Conservation (phyloP, 2,329 filamentous ascomycete genomes). For the Fusarium decemcellulare region DNA sequence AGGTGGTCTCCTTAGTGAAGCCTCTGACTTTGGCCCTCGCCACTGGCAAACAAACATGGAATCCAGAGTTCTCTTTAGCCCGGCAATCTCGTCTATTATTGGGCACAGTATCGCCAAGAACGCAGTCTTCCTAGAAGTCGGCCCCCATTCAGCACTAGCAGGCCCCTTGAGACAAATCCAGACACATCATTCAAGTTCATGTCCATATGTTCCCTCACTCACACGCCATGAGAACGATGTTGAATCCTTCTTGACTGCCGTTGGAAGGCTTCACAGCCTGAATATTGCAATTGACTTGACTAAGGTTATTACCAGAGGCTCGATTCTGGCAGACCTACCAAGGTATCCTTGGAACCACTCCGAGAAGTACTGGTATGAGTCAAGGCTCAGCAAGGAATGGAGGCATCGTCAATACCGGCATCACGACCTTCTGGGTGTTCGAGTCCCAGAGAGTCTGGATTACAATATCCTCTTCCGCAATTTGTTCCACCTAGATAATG, state of each 20-base stretch:
- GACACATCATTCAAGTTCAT: neutral
- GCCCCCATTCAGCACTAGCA: slow-evolving; percentile 45
- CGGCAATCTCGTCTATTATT: slow-evolving; percentile 25
- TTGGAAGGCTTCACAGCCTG: slow-evolving; percentile 35
- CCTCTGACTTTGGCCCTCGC: slow-evolving; percentile 10
- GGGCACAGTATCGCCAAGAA: neutral
- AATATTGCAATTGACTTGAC: slow-evolving; percentile 36
- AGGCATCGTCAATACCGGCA: slow-evolving; percentile 50
- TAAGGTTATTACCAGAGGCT: slow-evolving; percentile 4
- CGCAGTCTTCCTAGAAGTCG: slow-evolving; percentile 44
- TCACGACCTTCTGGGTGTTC: slow-evolving; percentile 54
- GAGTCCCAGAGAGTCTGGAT: slow-evolving; percentile 26
- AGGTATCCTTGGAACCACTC: slow-evolving; percentile 57
- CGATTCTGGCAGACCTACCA: slow-evolving; percentile 49
- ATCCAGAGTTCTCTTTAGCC: slow-evolving; percentile 46
- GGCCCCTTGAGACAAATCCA: slow-evolving; percentile 46
- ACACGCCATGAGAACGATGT: slow-evolving; percentile 26
- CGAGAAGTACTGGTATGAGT: slow-evolving; percentile 51
- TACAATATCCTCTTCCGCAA: slow-evolving; percentile 39
- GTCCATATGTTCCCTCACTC: slow-evolving; percentile 29
- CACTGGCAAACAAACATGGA: slow-evolving; percentile 52
- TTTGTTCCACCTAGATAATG: slow-evolving; percentile 29
- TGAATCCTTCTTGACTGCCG: slow-evolving; percentile 40
- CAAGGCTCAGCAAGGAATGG: slow-evolving; percentile 50
- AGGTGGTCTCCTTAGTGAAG: slow-evolving; percentile 40